phyloP scores from a whole-genome alignment of 2,329 filamentous ascomycete genomes.

The Monosporascus sp. region DNA sequence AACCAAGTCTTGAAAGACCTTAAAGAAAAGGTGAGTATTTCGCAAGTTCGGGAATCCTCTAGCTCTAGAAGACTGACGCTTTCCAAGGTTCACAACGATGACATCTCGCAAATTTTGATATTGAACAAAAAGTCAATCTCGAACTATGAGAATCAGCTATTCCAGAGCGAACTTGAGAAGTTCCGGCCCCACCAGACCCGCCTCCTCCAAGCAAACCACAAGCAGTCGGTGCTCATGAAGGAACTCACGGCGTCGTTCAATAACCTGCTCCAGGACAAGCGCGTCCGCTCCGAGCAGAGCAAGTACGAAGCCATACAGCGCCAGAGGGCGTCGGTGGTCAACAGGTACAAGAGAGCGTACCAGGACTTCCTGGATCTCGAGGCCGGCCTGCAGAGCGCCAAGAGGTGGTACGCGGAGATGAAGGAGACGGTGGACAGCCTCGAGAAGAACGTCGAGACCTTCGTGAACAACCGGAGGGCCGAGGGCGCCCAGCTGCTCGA shows the following conservation, averaged over 20 bases:
- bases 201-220: slow-evolving; percentile 88
- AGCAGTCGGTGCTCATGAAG: slow-evolving; percentile 90
- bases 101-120: slow-evolving; percentile 95
- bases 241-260: slow-evolving; percentile 87
- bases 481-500: slow-evolving; percentile 87
- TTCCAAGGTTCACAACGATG: slow-evolving; percentile 80
- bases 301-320: slow-evolving; percentile 88
- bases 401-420: slow-evolving; percentile 94
- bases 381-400: slow-evolving; percentile 79
- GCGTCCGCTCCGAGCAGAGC: slow-evolving; percentile 87
- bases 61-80: slow-evolving; percentile 16
- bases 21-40: slow-evolving; percentile 82
- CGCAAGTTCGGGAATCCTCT: neutral
- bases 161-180: slow-evolving; percentile 95
- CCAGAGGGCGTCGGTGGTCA: slow-evolving; percentile 74
- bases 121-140: slow-evolving; percentile 95
- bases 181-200: slow-evolving; percentile 90
- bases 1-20: slow-evolving; percentile 91
- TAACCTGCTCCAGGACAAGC: slow-evolving; percentile 83
- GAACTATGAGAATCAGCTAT: slow-evolving; percentile 86
- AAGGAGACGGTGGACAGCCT: slow-evolving; percentile 87
- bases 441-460: slow-evolving; percentile 92
- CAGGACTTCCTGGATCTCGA: slow-evolving; percentile 89
- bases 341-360: slow-evolving; percentile 84
- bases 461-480: slow-evolving; percentile 87